A percentile compares a stretch with the other conserved stretches of the same genome.
Conservation (phyloP, 768 basidiomycete genomes). For the Suillus variegatus region DNA sequence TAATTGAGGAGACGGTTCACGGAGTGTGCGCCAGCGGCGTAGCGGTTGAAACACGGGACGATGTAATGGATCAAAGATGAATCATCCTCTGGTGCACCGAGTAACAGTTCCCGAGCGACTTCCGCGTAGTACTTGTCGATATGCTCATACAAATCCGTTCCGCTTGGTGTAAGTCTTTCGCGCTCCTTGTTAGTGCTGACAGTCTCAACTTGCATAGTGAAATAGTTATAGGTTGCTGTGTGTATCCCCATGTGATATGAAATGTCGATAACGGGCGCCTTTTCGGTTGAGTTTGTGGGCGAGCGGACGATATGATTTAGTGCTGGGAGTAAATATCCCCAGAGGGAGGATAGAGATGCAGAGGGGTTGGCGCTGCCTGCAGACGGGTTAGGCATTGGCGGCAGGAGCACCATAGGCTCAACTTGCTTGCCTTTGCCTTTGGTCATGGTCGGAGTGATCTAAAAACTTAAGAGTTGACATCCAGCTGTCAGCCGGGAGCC, state of each 20-base stretch:
- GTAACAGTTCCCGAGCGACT: conserved; percentile 58
- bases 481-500: background rate
- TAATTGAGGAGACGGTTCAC: conserved; percentile 77
- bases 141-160: conserved; percentile 71
- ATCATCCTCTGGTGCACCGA: conserved; percentile 69
- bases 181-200: conserved; percentile 34
- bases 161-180: conserved; percentile 41
- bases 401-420: conserved; percentile 23
- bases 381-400: conserved; percentile 52
- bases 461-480: background rate
- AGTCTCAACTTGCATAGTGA: conserved; percentile 58
- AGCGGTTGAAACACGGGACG: conserved; percentile 71
- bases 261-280: conserved; percentile 71
- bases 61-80: conserved; percentile 67
- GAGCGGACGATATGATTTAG: conserved; percentile 76
- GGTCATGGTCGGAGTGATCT: conserved; percentile 23
- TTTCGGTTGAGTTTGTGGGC: conserved; percentile 57
- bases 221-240: conserved; percentile 84
- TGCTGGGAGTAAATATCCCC: conserved; percentile 76
- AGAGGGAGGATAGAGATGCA: conserved; percentile 68
- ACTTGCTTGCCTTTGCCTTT: conserved; percentile 32
- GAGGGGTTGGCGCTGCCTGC: conserved; percentile 73
- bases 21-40: conserved; percentile 63
- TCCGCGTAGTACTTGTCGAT: conserved; percentile 73
- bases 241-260: conserved; percentile 76